Evolutionary conservation across 108 stramenopile genomes (phyloP).

Genomic region (Epipyxis sp.): DNA sequence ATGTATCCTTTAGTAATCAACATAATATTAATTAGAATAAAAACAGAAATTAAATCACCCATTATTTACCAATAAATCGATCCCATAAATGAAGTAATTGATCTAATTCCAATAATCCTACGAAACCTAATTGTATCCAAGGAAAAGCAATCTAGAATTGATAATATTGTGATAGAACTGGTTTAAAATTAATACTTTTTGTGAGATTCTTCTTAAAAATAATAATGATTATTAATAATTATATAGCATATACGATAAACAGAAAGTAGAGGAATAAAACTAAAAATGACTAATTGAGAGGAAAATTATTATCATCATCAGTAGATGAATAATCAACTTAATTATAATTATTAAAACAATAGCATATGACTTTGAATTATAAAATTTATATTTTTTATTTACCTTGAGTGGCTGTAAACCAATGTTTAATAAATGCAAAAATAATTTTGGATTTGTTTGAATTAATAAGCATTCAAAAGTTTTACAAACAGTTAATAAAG

Average conservation of each 20-base stretch:
- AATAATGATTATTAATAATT: no score
- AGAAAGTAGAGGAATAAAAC: no score
- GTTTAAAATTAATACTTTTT: no score
- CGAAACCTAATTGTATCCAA: slow-evolving; percentile 59
- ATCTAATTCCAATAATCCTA: slow-evolving; percentile 49
- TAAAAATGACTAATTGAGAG: no score
- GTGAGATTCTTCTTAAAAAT: no score
- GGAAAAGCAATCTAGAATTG: slow-evolving; percentile 50
- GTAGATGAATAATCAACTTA: no score
- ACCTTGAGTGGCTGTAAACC: slow-evolving; percentile 18
- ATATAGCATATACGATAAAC: no score
- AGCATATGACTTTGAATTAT: slow-evolving; percentile 6
- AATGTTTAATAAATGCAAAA: not conserved
- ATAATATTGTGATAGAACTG: slow-evolving; percentile 41
- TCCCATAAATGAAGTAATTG: slow-evolving; percentile 58
- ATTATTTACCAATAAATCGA: slow-evolving; percentile 36
- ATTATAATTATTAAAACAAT: no score
- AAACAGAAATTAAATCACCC: not conserved
- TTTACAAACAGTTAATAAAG: not conserved
- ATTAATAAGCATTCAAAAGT: slow-evolving; percentile 12
- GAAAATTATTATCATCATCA: no score
- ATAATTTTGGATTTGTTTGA: not conserved
- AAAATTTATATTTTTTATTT: no score
- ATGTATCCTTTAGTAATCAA: slow-evolving; percentile 39
- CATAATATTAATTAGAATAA: not conserved